Evolutionary conservation across 345 rosid genomes (phyloP).

Genomic region (Viola odorata): DNA sequence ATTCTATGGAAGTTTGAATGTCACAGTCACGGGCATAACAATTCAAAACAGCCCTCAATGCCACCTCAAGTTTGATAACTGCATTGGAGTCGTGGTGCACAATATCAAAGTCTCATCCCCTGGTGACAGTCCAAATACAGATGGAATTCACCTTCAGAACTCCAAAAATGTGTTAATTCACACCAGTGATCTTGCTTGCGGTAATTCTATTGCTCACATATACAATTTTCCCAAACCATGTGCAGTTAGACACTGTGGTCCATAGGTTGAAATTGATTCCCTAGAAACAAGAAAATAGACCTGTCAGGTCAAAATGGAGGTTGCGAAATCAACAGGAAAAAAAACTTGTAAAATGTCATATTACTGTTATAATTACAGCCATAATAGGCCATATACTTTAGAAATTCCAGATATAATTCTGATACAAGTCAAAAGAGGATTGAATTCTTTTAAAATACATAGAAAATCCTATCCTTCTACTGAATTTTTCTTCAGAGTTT

Average conservation of each 20-base stretch:
- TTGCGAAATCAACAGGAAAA: conserved; percentile 4
- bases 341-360: conserved; percentile 12
- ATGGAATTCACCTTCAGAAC: conserved; percentile 94
- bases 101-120: conserved; percentile 65
- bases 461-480: conserved; percentile 30
- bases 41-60: conserved; percentile 95
- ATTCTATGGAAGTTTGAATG: conserved; percentile 89
- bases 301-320: conserved; percentile 12
- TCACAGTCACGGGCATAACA: conserved; percentile 79
- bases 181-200: conserved; percentile 64
- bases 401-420: conserved; percentile 14
- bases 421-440: background rate
- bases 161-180: conserved; percentile 73
- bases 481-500: conserved; percentile 8
- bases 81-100: conserved; percentile 77
- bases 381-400: conserved; percentile 5
- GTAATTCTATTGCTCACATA: conserved; percentile 32
- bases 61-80: conserved; percentile 95
- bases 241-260: conserved; percentile 8
- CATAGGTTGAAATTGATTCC: conserved; percentile 14
- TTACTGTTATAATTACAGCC: conserved; percentile 4
- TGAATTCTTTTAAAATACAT: background rate
- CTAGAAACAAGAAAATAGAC: conserved; percentile 9
- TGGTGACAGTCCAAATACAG: conserved; percentile 93
- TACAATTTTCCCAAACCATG: conserved; percentile 7